Percentiles rank a stretch among this genome's conserved stretches.
phyloP scores from a whole-genome alignment of 2,329 filamentous ascomycete species.

The Sporothrix pallida region DNA sequence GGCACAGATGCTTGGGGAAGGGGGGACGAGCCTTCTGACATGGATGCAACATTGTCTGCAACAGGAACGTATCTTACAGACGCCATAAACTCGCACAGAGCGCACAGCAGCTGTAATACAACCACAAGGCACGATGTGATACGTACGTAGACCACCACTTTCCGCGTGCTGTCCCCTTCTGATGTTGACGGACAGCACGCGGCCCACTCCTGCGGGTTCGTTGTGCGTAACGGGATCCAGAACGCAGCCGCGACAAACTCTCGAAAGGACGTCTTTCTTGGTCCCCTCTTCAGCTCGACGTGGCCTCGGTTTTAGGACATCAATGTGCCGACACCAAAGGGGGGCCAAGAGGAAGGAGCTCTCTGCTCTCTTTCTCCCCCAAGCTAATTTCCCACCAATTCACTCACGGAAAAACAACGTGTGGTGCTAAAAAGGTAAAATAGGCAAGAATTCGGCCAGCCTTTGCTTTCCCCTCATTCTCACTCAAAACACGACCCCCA shows the following conservation, averaged over 20 bases:
- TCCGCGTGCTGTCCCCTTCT: neutral
- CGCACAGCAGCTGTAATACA: neutral
- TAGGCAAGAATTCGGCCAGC: slow-evolving; percentile 6
- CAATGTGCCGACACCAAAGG: slow-evolving; percentile 28
- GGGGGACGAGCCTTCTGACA: slow-evolving; percentile 26
- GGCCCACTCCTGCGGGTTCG: slow-evolving; percentile 9
- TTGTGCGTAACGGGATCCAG: slow-evolving; percentile 17
- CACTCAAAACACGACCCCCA: neutral
- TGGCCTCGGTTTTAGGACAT: slow-evolving; percentile 32
- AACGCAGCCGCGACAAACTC: slow-evolving; percentile 26
- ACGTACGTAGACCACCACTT: neutral
- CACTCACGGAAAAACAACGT: slow-evolving; percentile 15
- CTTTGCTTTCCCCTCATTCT: neutral
- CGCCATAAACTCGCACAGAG: neutral
- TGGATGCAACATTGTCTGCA: slow-evolving; percentile 29
- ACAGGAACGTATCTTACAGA: slow-evolving; percentile 10
- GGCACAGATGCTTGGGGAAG: slow-evolving; percentile 15
- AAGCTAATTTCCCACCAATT: slow-evolving; percentile 32
- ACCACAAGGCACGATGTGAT: neutral
- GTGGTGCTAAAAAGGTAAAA: slow-evolving; percentile 13
- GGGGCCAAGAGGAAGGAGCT: slow-evolving; percentile 14
- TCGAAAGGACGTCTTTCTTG: neutral
- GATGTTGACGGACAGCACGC: neutral
- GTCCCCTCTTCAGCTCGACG: slow-evolving; percentile 2
- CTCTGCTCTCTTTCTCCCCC: neutral